phyloP scores from a whole-genome alignment of 306 rosid genomes.

The Trifolium pratense region DNA sequence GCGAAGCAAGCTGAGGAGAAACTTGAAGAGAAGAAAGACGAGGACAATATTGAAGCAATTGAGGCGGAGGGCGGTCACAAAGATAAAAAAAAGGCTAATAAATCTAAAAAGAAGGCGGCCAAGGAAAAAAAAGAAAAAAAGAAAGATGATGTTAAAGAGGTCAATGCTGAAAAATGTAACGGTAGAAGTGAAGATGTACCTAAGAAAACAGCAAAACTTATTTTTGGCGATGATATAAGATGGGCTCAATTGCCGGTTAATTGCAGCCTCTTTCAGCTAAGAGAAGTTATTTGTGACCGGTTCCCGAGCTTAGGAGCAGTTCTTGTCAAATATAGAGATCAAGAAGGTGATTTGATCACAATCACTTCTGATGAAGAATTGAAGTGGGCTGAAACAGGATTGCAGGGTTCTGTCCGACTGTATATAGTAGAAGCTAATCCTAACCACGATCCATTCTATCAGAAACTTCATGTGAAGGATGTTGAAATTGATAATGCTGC shows the following conservation, averaged over 20 bases:
- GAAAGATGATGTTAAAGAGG: conserved; percentile 70
- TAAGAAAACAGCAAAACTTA: conserved; percentile 70
- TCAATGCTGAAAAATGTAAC: conserved; percentile 63
- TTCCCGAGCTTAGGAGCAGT: conserved; percentile 72
- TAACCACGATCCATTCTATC: conserved; percentile 66
- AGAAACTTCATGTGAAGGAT: conserved; percentile 48
- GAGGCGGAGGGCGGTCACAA: conserved; percentile 18
- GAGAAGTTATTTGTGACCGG: conserved; percentile 65
- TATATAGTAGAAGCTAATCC: conserved; percentile 71
- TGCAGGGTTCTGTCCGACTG: conserved; percentile 66
- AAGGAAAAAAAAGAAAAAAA: conserved; percentile 56
- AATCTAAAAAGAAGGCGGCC: conserved; percentile 48
- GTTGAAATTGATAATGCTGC: conserved; percentile 34
- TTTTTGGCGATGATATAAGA: conserved; percentile 90
- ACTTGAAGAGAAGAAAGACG: conserved; percentile 36
- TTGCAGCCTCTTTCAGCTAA: conserved; percentile 76
- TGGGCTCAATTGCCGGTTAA: conserved; percentile 71
- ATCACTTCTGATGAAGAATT: conserved; percentile 81
- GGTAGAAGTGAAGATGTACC: conserved; percentile 51
- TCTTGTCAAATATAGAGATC: conserved; percentile 85
- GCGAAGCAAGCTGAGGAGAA: conserved; percentile 42
- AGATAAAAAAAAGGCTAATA: conserved; percentile 41
- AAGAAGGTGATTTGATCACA: conserved; percentile 91
- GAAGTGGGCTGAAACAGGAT: conserved; percentile 77
- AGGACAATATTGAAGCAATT: conserved; percentile 28